Evolutionary conservation across 148 eudicot species (phyloP), one percentile per base, ranked within the genome.

Genomic region (Rhododendron griersonianum): DNA sequence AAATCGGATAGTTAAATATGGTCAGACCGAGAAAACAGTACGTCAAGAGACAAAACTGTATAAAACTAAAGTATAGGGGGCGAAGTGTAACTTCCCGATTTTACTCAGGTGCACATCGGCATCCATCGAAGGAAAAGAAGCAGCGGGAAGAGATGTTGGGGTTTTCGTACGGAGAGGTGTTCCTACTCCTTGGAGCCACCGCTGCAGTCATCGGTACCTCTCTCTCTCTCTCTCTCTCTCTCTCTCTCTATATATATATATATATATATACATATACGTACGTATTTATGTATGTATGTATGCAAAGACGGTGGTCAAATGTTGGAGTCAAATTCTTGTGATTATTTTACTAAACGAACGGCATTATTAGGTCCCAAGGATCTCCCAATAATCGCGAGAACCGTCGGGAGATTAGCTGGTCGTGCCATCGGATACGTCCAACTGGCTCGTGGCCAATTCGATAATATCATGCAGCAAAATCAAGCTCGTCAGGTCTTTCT

Each of bases 391-490:
- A 91, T 97, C 51, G 93, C 96, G 35, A 93, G 93, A 92, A 91
- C 95, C 21, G 95, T 93, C 0, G 99, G 99, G 35, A 92, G 93
- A 84, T 87, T 94, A 84, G 95, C 98, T 59, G 99, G 99, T 14
- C 94, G 95, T 85, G 91, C 99, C 3, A 93, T 97, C 84, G 99
- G 91, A 10, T 97, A 97, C 55, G 95, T 95, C 89, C 99, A 95
- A 87, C 69, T 97, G 89, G 98, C 96, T 61, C 99, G 99, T n/a
- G 98, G 98, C 13, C 98, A 97, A 84, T 90, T 97, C 33, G 99
- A 95, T 28, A 93, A 85, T 80, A 91, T 93, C 55, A 93, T 95
- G 98, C 96, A 95, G 69, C 92, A 97, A 78, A 87, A 94, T 78
- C 96, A 97, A 86, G 95, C 93, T 87, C 94, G 93, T 83, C 96